A percentile compares a stretch with the other conserved stretches of the same genome.
These are phyloP conservation scores for Exophiala viscosa DNA, from an alignment of 2,329 filamentous ascomycete genomes.

Conservation along the genomic window DNA sequence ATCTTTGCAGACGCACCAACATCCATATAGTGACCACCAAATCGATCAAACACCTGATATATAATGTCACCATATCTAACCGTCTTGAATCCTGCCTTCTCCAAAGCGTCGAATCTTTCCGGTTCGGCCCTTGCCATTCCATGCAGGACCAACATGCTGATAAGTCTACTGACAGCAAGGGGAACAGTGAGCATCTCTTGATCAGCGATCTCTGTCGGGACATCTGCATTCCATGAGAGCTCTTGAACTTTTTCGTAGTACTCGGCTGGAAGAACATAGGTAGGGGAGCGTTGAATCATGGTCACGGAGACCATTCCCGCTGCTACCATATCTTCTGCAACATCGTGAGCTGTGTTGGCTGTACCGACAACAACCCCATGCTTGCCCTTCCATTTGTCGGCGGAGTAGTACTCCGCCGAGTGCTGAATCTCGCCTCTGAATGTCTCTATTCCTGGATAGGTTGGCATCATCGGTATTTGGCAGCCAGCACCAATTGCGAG, in stretches of 20 bases:
- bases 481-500: slow-evolving; percentile 15
- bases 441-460: slow-evolving; percentile 27
- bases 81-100: slow-evolving; percentile 41
- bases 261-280: slow-evolving; percentile 31
- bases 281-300: slow-evolving; percentile 45
- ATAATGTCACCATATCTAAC: slow-evolving; percentile 39
- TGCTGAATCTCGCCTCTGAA: slow-evolving; percentile 40
- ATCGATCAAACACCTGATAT: slow-evolving; percentile 40
- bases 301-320: slow-evolving; percentile 43
- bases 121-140: slow-evolving; percentile 33
- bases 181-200: slow-evolving; percentile 29
- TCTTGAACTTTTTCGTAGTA: slow-evolving; percentile 26
- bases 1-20: slow-evolving; percentile 44
- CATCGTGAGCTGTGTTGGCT: slow-evolving; percentile 48
- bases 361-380: slow-evolving; percentile 46
- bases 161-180: slow-evolving; percentile 29
- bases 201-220: slow-evolving; percentile 26
- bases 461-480: slow-evolving; percentile 25
- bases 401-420: slow-evolving; percentile 34
- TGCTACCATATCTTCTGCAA: slow-evolving; percentile 47
- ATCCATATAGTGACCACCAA: slow-evolving; percentile 49
- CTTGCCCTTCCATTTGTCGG: slow-evolving; percentile 38
- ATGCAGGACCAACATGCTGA: slow-evolving; percentile 33
- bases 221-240: slow-evolving; percentile 23
- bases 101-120: slow-evolving; percentile 40